These are phyloP conservation scores for Fusarium sp. DNA, from an alignment of 2,329 filamentous ascomycete genomes.

Conservation along the genomic window DNA sequence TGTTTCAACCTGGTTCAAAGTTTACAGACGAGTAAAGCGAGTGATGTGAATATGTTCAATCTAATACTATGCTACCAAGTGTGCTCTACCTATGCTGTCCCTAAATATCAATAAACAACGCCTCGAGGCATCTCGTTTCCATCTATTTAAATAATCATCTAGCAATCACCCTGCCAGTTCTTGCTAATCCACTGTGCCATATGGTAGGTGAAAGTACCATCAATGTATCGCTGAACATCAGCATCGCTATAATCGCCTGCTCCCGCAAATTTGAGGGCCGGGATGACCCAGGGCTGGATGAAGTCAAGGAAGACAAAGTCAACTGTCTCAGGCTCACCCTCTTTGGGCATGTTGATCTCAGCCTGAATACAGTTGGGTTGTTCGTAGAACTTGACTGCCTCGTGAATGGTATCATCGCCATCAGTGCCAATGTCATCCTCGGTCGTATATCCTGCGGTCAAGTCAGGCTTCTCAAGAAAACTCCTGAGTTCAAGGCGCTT, in stretches of 20 bases:
- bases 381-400: conserved; percentile 77
- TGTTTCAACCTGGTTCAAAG: accelerated
- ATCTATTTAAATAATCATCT: conserved; percentile 11
- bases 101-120: conserved; percentile 24
- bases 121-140: conserved; percentile 4
- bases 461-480: conserved; percentile 54
- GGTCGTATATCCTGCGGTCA: conserved; percentile 85
- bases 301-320: conserved; percentile 95
- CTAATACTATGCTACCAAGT: conserved; percentile 5
- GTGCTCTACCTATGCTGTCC: background rate
- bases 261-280: conserved; percentile 75
- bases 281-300: conserved; percentile 83
- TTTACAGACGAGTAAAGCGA: accelerated
- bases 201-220: conserved; percentile 68
- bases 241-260: conserved; percentile 60
- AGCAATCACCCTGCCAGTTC: conserved; percentile 69
- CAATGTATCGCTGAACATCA: conserved; percentile 65
- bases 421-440: conserved; percentile 84
- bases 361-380: conserved; percentile 89
- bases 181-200: conserved; percentile 69
- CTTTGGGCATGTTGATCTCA: conserved; percentile 70
- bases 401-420: conserved; percentile 91
- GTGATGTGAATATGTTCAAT: conserved; percentile 3
- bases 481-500: conserved; percentile 52
- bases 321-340: conserved; percentile 75